These are phyloP conservation scores for Fraxinus ornus DNA, from an alignment of 305 asterid species.

Conservation along the genomic window DNA sequence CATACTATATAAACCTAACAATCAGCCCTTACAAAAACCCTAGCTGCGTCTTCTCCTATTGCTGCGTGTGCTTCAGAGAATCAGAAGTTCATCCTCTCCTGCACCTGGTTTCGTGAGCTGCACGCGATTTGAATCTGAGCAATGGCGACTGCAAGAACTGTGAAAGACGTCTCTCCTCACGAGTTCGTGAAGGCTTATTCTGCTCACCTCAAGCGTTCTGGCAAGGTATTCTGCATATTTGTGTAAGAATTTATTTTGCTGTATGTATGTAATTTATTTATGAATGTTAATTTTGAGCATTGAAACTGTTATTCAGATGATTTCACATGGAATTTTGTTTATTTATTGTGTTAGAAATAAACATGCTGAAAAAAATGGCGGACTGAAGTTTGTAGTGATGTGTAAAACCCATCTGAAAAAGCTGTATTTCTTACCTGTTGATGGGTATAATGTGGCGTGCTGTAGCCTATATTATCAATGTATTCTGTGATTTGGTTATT, in stretches of 20 bases:
- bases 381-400: neutral
- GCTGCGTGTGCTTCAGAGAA: neutral
- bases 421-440: neutral
- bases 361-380: neutral
- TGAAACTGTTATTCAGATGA: neutral
- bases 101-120: neutral
- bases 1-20: neutral
- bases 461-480: neutral
- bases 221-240: neutral
- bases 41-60: constrained; percentile 7
- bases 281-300: neutral
- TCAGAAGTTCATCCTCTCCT: neutral
- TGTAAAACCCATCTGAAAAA: neutral
- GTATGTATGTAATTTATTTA: neutral
- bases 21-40: constrained; percentile 23
- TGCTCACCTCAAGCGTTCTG: neutral
- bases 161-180: neutral
- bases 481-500: neutral
- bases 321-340: neutral
- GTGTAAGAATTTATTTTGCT: neutral
- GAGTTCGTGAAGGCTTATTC: neutral
- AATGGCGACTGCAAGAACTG: neutral
- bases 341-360: neutral
- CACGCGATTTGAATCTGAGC: neutral
- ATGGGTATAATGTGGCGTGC: neutral